Evolutionary conservation across 2,329 filamentous ascomycete species (phyloP).

Genomic region (Oidium heveae): DNA sequence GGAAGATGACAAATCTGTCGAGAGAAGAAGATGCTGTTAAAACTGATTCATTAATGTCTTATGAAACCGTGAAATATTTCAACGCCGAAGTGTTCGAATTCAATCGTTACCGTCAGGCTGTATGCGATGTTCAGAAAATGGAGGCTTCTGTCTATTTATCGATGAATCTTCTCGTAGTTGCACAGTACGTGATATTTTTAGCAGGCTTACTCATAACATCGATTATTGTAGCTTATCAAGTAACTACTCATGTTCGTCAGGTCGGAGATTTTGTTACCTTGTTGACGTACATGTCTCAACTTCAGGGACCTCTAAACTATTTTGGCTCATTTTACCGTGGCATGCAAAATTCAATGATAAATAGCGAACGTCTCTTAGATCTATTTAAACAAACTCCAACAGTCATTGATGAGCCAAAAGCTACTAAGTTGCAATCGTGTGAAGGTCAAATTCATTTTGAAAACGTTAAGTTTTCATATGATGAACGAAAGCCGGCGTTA

Average conservation of each 20-base stretch:
- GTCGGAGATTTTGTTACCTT: slow-evolving; percentile 51
- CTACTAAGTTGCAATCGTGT: slow-evolving; percentile 37
- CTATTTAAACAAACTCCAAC: slow-evolving; percentile 91
- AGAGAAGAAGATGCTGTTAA: slow-evolving; percentile 93
- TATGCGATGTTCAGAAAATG: slow-evolving; percentile 44
- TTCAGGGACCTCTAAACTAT: slow-evolving; percentile 62
- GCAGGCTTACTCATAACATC: slow-evolving; percentile 46
- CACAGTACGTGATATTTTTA: slow-evolving; percentile 60
- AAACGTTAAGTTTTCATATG: slow-evolving; percentile 78
- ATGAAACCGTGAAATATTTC: slow-evolving; percentile 86
- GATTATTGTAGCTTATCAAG: slow-evolving; percentile 53
- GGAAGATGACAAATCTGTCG: slow-evolving; percentile 85
- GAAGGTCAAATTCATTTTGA: slow-evolving; percentile 67
- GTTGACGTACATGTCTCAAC: slow-evolving; percentile 54
- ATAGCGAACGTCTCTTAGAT: slow-evolving; percentile 81
- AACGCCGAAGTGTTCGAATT: slow-evolving; percentile 67
- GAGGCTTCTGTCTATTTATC: slow-evolving; percentile 57
- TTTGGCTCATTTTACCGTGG: slow-evolving; percentile 90
- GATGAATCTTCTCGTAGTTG: slow-evolving; percentile 57
- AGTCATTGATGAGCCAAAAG: slow-evolving; percentile 53
- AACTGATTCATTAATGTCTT: slow-evolving; percentile 97
- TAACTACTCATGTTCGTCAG: slow-evolving; percentile 35
- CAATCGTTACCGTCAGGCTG: slow-evolving; percentile 42
- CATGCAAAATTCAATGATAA: slow-evolving; percentile 93
- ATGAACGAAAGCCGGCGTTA: slow-evolving; percentile 61